phyloP scores from a whole-genome alignment of 2,329 filamentous ascomycete genomes.

The Zymoseptoria tritici region DNA sequence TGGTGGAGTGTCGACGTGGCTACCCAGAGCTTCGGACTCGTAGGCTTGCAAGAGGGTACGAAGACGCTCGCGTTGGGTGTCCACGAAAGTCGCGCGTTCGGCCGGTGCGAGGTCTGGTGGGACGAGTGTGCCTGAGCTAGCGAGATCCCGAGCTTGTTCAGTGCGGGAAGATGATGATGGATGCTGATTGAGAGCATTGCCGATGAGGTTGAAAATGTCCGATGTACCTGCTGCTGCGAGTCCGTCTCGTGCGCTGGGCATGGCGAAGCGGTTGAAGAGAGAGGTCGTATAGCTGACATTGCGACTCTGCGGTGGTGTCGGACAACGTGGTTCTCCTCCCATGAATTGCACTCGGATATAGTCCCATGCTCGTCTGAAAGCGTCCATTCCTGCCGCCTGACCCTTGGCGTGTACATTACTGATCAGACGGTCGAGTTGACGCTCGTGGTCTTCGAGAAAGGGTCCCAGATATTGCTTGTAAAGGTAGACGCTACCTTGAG shows the following conservation, averaged over 20 bases:
- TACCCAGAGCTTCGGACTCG: conserved; percentile 64
- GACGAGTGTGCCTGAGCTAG: conserved; percentile 57
- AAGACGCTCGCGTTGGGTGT: conserved; percentile 70
- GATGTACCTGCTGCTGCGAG: conserved; percentile 37
- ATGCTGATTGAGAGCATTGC: conserved; percentile 58
- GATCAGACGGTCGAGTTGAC: conserved; percentile 85
- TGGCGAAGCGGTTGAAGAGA: conserved; percentile 76
- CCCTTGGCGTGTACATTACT: conserved; percentile 70
- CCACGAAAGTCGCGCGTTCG: conserved; percentile 67
- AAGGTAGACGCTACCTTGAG: conserved; percentile 80
- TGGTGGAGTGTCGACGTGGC: conserved; percentile 12
- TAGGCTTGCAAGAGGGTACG: conserved; percentile 67
- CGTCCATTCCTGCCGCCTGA: conserved; percentile 64
- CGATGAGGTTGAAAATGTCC: conserved; percentile 73
- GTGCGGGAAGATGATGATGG: conserved; percentile 31
- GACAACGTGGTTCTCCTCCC: conserved; percentile 60
- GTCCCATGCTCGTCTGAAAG: conserved; percentile 40
- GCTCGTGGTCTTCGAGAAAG: conserved; percentile 79
- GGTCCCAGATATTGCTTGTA: conserved; percentile 84
- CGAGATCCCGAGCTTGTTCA: conserved; percentile 44
- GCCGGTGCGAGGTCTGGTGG: conserved; percentile 61
- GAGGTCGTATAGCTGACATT: conserved; percentile 64
- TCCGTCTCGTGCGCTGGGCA: conserved; percentile 61
- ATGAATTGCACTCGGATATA: conserved; percentile 67
- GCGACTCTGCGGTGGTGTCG: conserved; percentile 38